phyloP scores from a whole-genome alignment of 805 yeast species.

The Monosporozyma solicola region DNA sequence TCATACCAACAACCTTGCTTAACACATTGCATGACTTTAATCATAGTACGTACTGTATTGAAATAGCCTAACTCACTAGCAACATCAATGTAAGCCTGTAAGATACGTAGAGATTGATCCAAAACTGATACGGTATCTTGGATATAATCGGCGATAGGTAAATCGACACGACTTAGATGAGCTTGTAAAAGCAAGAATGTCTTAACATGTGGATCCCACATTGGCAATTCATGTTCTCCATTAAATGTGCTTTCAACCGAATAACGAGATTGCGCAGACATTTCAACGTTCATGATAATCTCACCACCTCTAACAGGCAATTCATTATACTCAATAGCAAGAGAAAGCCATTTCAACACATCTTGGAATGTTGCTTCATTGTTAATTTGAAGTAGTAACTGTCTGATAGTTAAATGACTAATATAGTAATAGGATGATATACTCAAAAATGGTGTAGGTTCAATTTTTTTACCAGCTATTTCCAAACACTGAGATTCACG shows the following conservation, averaged over 20 bases:
- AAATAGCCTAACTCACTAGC: conserved; percentile 76
- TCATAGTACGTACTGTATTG: conserved; percentile 49
- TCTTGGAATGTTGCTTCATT: conserved; percentile 34
- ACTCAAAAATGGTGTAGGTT: conserved; percentile 71
- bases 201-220: conserved; percentile 81
- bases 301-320: conserved; percentile 89
- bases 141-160: conserved; percentile 90
- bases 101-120: conserved; percentile 88
- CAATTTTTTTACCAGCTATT: conserved; percentile 37
- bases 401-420: conserved; percentile 81
- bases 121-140: conserved; percentile 90
- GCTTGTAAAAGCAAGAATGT: conserved; percentile 77
- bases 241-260: conserved; percentile 53
- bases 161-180: conserved; percentile 66
- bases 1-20: conserved; percentile 88
- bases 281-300: conserved; percentile 74
- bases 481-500: conserved; percentile 64
- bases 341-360: conserved; percentile 37
- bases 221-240: conserved; percentile 46
- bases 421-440: conserved; percentile 88
- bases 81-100: conserved; percentile 88
- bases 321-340: conserved; percentile 75
- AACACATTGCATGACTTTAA: conserved; percentile 71
- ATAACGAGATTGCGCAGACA: conserved; percentile 66
- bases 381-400: conserved; percentile 46